Conservation (phyloP, 2,329 filamentous ascomycete genomes). For the Penicillium fuscoglaucum region DNA sequence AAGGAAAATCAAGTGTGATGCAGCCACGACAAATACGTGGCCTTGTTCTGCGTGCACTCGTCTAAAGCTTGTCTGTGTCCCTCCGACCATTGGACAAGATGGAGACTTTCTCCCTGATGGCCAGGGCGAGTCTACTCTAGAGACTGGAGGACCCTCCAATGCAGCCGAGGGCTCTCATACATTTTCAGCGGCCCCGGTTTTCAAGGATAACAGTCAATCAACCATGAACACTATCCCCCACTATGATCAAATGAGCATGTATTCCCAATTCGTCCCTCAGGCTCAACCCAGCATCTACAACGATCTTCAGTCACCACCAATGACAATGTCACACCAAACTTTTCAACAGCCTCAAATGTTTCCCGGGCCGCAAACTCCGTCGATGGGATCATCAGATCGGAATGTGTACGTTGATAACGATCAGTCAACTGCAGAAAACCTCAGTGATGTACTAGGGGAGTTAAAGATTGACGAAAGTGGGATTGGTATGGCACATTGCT, state of each 20-base stretch:
- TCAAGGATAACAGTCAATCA: conserved; percentile 52
- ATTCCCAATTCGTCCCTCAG: conserved; percentile 40
- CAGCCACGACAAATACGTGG: conserved; percentile 95
- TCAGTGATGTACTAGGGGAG: conserved; percentile 79
- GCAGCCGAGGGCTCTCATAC: conserved; percentile 53
- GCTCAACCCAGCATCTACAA: conserved; percentile 34
- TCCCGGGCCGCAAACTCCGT: conserved; percentile 27
- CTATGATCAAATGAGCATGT: conserved; percentile 50
- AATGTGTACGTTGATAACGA: conserved; percentile 60
- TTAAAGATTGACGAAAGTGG: conserved; percentile 85
- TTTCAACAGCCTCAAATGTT: conserved; percentile 34
- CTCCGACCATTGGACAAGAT: conserved; percentile 78
- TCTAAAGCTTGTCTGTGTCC: conserved; percentile 88
- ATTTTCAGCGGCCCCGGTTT: conserved; percentile 53
- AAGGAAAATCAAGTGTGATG: conserved; percentile 97
- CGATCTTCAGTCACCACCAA: conserved; percentile 33
- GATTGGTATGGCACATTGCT: conserved; percentile 63
- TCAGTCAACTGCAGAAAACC: conserved; percentile 67
- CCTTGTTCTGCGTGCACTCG: conserved; percentile 92
- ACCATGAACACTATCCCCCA: conserved; percentile 42
- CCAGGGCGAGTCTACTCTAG: conserved; percentile 31
- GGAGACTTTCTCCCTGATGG: conserved; percentile 46
- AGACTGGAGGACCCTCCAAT: conserved; percentile 31
- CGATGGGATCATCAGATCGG: conserved; percentile 38
- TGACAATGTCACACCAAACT: conserved; percentile 32